Evolutionary conservation across 2,329 filamentous ascomycete genomes (phyloP).

Genomic region (Colletotrichum sp.): DNA sequence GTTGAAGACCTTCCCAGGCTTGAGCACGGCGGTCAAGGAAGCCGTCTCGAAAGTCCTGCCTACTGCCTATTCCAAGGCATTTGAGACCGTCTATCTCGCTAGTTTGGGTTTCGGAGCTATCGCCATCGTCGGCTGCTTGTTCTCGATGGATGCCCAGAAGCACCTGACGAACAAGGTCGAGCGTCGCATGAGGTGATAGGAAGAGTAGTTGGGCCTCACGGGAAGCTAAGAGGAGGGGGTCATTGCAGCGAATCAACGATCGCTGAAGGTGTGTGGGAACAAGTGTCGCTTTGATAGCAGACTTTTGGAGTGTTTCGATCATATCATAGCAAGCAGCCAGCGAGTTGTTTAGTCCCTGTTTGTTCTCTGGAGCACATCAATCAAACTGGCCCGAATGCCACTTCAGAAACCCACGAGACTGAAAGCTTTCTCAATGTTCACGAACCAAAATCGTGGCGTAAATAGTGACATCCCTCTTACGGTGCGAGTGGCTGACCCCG

Average conservation of each 20-base stretch:
- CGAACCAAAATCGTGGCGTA: background rate
- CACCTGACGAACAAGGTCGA: constrained; percentile 39
- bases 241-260: background rate
- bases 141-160: constrained; percentile 37
- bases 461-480: background rate
- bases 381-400: background rate
- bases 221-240: no score
- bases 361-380: background rate
- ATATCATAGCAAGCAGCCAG: background rate
- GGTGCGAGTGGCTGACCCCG: background rate
- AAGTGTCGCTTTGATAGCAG: background rate
- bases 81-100: constrained; percentile 44
- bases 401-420: background rate
- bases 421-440: background rate
- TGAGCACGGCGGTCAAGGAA: constrained; percentile 34
- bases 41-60: constrained; percentile 36
- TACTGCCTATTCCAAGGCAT: constrained; percentile 41
- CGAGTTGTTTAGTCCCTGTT: background rate
- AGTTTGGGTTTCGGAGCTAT: constrained; percentile 43
- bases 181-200: constrained; percentile 32
- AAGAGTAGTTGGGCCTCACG: background rate
- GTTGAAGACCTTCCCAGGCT: constrained; percentile 38
- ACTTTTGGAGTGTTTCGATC: background rate
- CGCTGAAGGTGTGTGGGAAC: background rate
- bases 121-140: constrained; percentile 38